These are phyloP conservation scores for Eucalyptus marginata DNA, from an alignment of 345 rosid genomes.

Conservation along the genomic window DNA sequence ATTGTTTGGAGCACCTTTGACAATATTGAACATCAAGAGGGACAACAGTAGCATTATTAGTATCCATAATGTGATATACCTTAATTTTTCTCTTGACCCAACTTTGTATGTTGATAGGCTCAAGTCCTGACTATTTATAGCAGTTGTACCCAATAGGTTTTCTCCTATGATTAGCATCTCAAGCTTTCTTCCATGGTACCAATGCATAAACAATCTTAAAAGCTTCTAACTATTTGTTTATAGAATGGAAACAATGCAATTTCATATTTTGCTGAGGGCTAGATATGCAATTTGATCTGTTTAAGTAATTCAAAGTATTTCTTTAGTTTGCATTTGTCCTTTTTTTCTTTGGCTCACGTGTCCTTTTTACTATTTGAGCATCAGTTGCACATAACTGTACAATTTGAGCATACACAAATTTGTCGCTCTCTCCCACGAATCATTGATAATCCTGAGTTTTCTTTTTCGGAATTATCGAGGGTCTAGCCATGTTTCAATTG, in stretches of 20 bases:
- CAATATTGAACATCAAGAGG: not conserved
- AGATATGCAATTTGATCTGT: not conserved
- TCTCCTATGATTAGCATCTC: not conserved
- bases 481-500: constrained; percentile 18
- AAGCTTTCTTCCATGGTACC: not conserved
- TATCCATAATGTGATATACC: not conserved
- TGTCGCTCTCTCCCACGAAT: not conserved
- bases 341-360: not conserved
- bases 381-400: not conserved
- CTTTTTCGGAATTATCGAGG: not conserved
- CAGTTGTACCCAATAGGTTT: constrained; percentile 18
- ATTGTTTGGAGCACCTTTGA: not conserved
- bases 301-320: not conserved
- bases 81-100: not conserved
- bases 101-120: not conserved
- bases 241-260: not conserved
- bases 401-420: not conserved
- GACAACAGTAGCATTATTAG: not conserved
- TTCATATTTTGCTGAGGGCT: not conserved
- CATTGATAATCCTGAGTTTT: not conserved
- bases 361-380: not conserved
- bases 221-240: not conserved
- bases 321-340: not conserved
- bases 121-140: not conserved
- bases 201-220: not conserved